A percentile compares a stretch with the other conserved stretches of the same genome.
These are phyloP conservation scores for Nephromyces sp. DNA, from an alignment of 169 alveolate genomes.

Conservation along the genomic window DNA sequence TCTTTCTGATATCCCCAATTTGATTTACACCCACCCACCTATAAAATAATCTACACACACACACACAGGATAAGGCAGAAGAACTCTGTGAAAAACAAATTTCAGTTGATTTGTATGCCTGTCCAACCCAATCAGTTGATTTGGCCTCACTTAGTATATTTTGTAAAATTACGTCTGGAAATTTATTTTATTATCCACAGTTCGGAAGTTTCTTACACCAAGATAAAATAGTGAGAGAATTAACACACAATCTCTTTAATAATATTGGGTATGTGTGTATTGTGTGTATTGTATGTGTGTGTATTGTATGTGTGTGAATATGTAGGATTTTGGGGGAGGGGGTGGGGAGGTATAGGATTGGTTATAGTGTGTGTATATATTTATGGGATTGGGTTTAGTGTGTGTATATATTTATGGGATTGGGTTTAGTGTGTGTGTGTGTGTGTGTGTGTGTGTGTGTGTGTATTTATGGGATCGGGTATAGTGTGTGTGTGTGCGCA, in stretches of 20 bases:
- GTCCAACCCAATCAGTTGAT: conserved; percentile 40
- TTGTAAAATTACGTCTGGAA: conserved; percentile 68
- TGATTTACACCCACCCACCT: background rate
- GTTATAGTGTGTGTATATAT: background rate
- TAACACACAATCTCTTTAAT: conserved; percentile 68
- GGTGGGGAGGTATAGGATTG: background rate
- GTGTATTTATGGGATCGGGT: background rate
- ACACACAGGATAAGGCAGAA: conserved; percentile 8
- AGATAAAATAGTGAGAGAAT: conserved; percentile 64
- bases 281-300: background rate
- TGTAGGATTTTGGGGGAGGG: background rate
- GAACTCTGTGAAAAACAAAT: conserved; percentile 57
- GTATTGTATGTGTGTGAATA: background rate
- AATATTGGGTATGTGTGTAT: conserved; percentile 46
- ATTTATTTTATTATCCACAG: conserved; percentile 52
- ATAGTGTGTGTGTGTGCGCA: too few species aligned
- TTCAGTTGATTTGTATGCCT: conserved; percentile 48
- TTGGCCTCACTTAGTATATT: conserved; percentile 55
- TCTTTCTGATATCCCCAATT: background rate
- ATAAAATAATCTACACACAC: background rate
- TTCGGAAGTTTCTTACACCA: conserved; percentile 45
- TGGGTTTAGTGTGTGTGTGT: background rate
- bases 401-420: background rate
- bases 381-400: too few species aligned
- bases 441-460: background rate